Base-by-base conservation (phyloP, 2,329 filamentous ascomycete species). In the Pezicula neosporulosa region DNA sequence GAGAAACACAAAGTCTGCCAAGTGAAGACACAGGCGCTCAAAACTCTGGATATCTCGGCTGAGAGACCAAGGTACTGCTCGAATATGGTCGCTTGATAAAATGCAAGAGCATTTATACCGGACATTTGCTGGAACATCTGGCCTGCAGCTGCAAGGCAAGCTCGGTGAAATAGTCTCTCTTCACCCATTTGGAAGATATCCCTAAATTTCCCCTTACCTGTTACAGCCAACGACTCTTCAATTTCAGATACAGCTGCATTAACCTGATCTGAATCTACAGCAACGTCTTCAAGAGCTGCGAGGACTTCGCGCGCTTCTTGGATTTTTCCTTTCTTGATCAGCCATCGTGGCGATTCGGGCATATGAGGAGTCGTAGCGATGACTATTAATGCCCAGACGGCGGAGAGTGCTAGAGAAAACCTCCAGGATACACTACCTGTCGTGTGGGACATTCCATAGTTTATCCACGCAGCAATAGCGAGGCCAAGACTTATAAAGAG, bases 381-480 rank as follows among this genome's bases (percentile, higher is more conserved):
- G 19, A 84, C 82, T 54, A 82, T 74, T 9, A 83, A 8, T 30
- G 78, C 79, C 60, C 83, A 83, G n/a, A 77, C 60, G 35, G 81
- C 72, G 57, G 78, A 76, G 59, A 80, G 76, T 3, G 74, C 76
- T 10, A 85, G 68, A 1, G 82, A 82, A 60, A 85, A 82, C 2
- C 82, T 72, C 82, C 82, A 80, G 0, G 71, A 63, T 19, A 77
- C 70, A 15, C 42, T 69, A 66, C 5, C 67, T 74, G 6, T 47
- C 9, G 73, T 72, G 55, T 77, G 79, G 48, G 61, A 57, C 33
- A 76, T 72, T 18, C 78, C 80, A 18, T 80, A 73, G 53, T 82
- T 78, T 47, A 83, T 72, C 80, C 80, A 83, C 63, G 81, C 81
- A 1, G 75, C 77, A 35, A 81, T 70, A 64, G 77, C 78, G 64